Evolutionary conservation across 176 grass and related monocot genomes (phyloP).

Genomic region (Avena sativa): DNA sequence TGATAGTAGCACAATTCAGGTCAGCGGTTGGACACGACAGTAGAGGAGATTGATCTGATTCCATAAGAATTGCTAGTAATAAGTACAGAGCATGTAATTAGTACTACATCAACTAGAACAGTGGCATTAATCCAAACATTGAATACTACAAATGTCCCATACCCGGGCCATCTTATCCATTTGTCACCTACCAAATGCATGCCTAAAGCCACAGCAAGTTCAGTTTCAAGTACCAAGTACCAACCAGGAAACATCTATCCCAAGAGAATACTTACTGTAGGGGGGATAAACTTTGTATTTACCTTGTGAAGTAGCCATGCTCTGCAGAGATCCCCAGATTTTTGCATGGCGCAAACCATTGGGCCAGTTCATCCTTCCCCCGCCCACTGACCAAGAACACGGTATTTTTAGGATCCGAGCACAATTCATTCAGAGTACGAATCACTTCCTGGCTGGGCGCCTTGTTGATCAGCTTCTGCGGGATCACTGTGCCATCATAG

Average conservation of each 20-base stretch:
- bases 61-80: neutral
- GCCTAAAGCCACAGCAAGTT: conserved; percentile 1
- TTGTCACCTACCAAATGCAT: conserved; percentile 15
- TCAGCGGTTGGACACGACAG: neutral
- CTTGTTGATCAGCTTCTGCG: conserved; percentile 50
- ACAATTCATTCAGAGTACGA: conserved; percentile 52
- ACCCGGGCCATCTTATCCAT: conserved; percentile 4
- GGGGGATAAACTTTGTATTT: conserved; percentile 18
- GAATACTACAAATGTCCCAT: neutral
- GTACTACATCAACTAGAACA: conserved; percentile 18
- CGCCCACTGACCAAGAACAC: conserved; percentile 69
- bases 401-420: conserved; percentile 52
- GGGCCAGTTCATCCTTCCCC: conserved; percentile 54
- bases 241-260: neutral
- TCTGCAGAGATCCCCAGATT: conserved; percentile 67
- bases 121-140: neutral
- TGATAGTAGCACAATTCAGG: neutral
- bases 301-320: conserved; percentile 80
- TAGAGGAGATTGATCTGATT: conserved; percentile 7
- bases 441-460: conserved; percentile 58
- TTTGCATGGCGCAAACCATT: conserved; percentile 65
- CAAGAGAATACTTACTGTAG: neutral
- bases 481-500: conserved; percentile 72
- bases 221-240: neutral
- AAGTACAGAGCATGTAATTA: neutral